A percentile compares a stretch with the other conserved stretches of the same genome.
Conservation (phyloP, 2,329 filamentous ascomycete genomes). For the Escovopsis sp. region DNA sequence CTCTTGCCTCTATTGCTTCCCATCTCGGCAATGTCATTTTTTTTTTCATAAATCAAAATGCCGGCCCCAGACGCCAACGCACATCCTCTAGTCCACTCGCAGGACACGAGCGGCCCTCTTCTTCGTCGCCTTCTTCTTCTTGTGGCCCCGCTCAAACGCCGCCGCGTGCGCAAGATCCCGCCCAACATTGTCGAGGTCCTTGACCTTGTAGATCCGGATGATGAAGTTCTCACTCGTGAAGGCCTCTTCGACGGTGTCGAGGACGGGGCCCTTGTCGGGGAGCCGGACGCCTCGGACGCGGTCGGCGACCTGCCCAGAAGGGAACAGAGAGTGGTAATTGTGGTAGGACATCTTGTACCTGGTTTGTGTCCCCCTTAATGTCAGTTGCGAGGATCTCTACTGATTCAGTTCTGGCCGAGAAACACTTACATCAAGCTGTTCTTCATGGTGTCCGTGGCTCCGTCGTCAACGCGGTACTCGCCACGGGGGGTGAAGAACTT, state of each 20-base stretch:
- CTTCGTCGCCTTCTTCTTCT: conserved; percentile 67
- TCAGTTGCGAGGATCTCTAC: conserved; percentile 10
- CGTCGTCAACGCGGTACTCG: conserved; percentile 88
- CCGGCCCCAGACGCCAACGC: neutral
- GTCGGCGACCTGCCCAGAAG: conserved; percentile 75
- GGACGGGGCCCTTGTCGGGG: conserved; percentile 70
- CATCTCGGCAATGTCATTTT: too few species aligned
- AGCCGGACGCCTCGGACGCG: conserved; percentile 71
- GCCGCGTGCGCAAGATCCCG: conserved; percentile 61
- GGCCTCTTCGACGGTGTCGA: conserved; percentile 86
- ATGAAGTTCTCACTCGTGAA: conserved; percentile 99
- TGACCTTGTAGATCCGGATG: conserved; percentile 99
- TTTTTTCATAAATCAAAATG: too few species aligned
- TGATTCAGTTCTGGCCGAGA: too few species aligned
- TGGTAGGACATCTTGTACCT: conserved; percentile 99
- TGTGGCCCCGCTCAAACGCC: conserved; percentile 64
- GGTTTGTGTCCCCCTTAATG: conserved; percentile 3
- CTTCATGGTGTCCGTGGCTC: conserved; percentile 92
- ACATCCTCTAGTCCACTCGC: conserved; percentile 47
- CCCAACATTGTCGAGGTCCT: conserved; percentile 92
- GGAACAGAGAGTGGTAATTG: conserved; percentile 90
- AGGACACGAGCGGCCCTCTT: conserved; percentile 58
- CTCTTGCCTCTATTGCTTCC: too few species aligned
- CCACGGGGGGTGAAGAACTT: conserved; percentile 89
- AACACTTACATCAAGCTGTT: conserved; percentile 78